Base-by-base conservation (phyloP, 2,329 filamentous ascomycete genomes). In the Tothia fuscella region DNA sequence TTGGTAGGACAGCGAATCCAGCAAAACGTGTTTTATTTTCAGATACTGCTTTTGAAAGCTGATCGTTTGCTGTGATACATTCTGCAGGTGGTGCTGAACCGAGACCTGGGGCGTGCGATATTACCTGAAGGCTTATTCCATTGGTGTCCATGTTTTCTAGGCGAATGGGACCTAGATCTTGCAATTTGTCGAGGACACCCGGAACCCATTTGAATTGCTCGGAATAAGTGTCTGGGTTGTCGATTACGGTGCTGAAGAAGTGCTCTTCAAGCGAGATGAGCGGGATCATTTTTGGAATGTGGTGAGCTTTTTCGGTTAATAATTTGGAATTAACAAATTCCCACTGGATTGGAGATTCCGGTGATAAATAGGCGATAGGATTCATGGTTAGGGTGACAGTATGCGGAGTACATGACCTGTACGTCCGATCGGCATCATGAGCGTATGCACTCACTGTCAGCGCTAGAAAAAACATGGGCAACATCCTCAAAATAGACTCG, bases 241-340 rank as follows among this genome's bases (percentile, higher is more conserved):
- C 28, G 21, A 51, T 46, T 2, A 46, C 40, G 3, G 47, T 28
- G 32, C 56, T 52, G 41, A 56, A 44, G 48, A 55, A 61, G 45
- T 67, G 63, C 41, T 67, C 64, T 47, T 66, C 64, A n/a, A 67
- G 58, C 9, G 62, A 54, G 31, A 66, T 63, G 16, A 47, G 33
- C 4, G 47, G 47, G 16, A 42, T 34, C 42, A 47, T 47, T 4
- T 16, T 41, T 6, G n/a, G 17, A 16, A 25, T 17, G 17, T 14
- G 13, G 17, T 7, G 32, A 19, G n/a, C n/a, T n/a, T n/a, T n/a
- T n/a, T n/a, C n/a, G n/a, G n/a, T n/a, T n/a, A n/a, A n/a, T n/a
- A n/a, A n/a, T n/a, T n/a, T n/a, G n/a, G n/a, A n/a, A n/a, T n/a
- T n/a, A n/a, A n/a, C n/a, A n/a, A n/a, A n/a, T n/a, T n/a, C n/a